These are phyloP conservation scores for Hyphopichia homilentoma DNA, from an alignment of 805 yeast genomes.

Conservation along the genomic window DNA sequence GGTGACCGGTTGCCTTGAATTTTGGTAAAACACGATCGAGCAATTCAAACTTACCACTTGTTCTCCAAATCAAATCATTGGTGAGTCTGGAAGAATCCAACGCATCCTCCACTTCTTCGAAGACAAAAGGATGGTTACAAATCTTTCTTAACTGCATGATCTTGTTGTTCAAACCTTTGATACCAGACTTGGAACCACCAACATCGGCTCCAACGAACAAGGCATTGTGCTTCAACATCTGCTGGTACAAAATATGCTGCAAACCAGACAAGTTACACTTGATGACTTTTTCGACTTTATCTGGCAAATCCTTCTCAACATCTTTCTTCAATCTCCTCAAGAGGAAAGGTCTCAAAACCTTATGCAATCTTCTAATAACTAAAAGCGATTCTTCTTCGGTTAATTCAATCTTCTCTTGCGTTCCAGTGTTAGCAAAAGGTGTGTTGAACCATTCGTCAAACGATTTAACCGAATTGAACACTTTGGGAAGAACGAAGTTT, in stretches of 20 bases:
- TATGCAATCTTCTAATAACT: slow-evolving; percentile 80
- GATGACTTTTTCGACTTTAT: slow-evolving; percentile 77
- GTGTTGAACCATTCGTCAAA: slow-evolving; percentile 91
- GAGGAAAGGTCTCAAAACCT: slow-evolving; percentile 80
- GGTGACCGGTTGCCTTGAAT: slow-evolving; percentile 68
- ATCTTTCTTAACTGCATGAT: slow-evolving; percentile 83
- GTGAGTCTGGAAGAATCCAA: slow-evolving; percentile 61
- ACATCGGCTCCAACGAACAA: slow-evolving; percentile 62
- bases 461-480: slow-evolving; percentile 80
- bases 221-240: slow-evolving; percentile 70
- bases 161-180: slow-evolving; percentile 76
- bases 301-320: slow-evolving; percentile 83
- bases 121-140: slow-evolving; percentile 85
- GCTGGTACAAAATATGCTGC: slow-evolving; percentile 68
- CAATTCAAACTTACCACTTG: slow-evolving; percentile 76
- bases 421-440: slow-evolving; percentile 81
- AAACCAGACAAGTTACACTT: slow-evolving; percentile 75
- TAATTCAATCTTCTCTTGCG: slow-evolving; percentile 73
- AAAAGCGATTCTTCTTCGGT: slow-evolving; percentile 84
- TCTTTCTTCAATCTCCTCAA: slow-evolving; percentile 81
- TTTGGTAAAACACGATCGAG: slow-evolving; percentile 74
- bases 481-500: slow-evolving; percentile 78
- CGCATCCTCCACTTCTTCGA: slow-evolving; percentile 73
- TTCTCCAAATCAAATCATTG: slow-evolving; percentile 69
- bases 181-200: slow-evolving; percentile 59